A percentile compares a stretch with the other conserved stretches of the same genome.
Conservation (phyloP, 192 early-diverging fungal species). For the Mortierella claussenii region DNA sequence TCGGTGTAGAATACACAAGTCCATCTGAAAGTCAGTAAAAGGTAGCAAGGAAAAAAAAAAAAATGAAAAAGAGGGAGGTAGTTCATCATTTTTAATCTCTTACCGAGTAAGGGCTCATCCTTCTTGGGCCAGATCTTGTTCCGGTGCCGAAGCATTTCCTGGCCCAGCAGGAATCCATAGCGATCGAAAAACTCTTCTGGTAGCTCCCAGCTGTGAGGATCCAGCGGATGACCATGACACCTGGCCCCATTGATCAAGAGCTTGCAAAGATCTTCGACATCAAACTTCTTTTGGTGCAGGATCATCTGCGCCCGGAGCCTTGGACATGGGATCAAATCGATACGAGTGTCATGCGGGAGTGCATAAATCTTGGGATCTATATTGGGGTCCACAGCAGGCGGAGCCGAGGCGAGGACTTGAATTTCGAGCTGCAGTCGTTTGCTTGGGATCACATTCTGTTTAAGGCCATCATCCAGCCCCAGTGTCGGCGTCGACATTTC, state of each 20-base stretch:
- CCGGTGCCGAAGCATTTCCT: constrained; percentile 41
- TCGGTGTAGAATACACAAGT: too few species aligned
- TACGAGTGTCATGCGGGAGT: constrained; percentile 48
- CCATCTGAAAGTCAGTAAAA: too few species aligned
- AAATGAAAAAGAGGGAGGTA: too few species aligned
- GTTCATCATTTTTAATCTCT: background rate
- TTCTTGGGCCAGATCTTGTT: constrained; percentile 53
- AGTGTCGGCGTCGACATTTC: constrained; percentile 19
- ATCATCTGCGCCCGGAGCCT: constrained; percentile 53
- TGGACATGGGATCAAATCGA: constrained; percentile 56
- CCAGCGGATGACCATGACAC: constrained; percentile 55
- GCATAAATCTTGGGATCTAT: constrained; percentile 49
- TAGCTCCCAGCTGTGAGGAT: constrained; percentile 54
- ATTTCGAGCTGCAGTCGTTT: constrained; percentile 34
- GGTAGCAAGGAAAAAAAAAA: too few species aligned
- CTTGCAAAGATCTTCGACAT: constrained; percentile 45
- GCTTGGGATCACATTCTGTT: constrained; percentile 43
- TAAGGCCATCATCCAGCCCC: constrained; percentile 43
- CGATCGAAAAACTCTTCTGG: constrained; percentile 53
- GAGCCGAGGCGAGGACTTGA: constrained; percentile 42
- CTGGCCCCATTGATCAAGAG: constrained; percentile 45
- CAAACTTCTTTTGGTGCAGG: constrained; percentile 39
- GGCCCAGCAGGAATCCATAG: constrained; percentile 42
- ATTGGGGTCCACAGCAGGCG: constrained; percentile 41
- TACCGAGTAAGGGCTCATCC: constrained; percentile 19